Base-by-base conservation (phyloP, 148 eudicot genomes). In the Fagopyrum esculentum region DNA sequence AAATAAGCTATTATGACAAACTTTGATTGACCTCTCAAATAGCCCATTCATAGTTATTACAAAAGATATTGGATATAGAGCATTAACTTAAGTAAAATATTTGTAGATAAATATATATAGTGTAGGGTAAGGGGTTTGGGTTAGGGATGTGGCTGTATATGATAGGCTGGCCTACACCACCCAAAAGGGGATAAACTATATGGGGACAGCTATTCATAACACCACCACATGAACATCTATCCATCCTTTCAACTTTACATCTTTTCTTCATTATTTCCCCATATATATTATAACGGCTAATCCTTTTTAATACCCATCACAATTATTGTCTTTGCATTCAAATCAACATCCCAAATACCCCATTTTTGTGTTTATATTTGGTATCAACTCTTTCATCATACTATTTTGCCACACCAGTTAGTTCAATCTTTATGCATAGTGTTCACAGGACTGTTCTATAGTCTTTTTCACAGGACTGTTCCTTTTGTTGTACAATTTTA, bases 151-250 rank as follows among this genome's bases (percentile, higher is more conserved):
- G 55, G 55, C 16, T 12, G 55, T 10, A 11, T 50, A 4, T 50
- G 13, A 50, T 50, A 54, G 59, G 59, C 13, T 55, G 60, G 22
- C 60, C 60, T 16, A 55, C 6, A 55, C 60, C 60, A 55, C 60
- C 60, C 60, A n/a, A 55, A n/a, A 55, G 60, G 60, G 60, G 60
- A 55, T 55, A 55, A n/a, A 55, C 60, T 16, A 35, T 16, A 55
- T 16, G 17, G 60, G 22, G 60, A 55, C 60, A 17, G 22, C 60
- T 17, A 55, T 17, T 51, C 56, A 13, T 4, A 51, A 51, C 56
- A 51, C 12, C 56, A 49, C 15, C 52, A 49, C 52, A 49, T 49
- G 52, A 8, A 49, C 52, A 49, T 9, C 12, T 12, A 3, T 49
- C 12, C 12, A 49, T 49, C 3, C 3, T 49, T 49, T 9, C 11